Conservation (phyloP, 345 rosid genomes). For the Aquilaria malaccensis region DNA sequence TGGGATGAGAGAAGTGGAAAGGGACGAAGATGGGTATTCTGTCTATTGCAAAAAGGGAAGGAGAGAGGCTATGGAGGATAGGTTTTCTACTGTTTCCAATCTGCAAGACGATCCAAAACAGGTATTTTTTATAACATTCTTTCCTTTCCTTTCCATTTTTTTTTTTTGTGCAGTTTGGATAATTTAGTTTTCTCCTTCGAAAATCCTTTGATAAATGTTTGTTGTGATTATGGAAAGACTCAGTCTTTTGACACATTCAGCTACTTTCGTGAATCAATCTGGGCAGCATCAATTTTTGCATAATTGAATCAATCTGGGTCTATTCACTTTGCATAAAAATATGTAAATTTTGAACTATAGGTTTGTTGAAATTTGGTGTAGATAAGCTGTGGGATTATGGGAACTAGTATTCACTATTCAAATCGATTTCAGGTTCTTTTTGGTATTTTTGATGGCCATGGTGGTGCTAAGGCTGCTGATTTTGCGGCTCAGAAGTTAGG, state of each 20-base stretch:
- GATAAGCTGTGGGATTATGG: not conserved
- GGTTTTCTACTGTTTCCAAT: conserved; percentile 55
- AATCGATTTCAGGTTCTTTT: conserved; percentile 46
- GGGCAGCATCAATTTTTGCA: not conserved
- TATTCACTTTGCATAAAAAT: not conserved
- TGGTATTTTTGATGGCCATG: conserved; percentile 91
- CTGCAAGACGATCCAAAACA: conserved; percentile 51
- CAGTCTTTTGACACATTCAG: too few relatives aligned
- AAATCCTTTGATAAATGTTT: not conserved
- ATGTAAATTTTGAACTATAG: not conserved
- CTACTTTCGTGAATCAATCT: too few relatives aligned
- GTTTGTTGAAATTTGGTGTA: not conserved
- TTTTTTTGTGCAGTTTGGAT: not conserved
- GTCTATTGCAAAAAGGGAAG: conserved; percentile 88
- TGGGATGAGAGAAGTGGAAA: conserved; percentile 40
- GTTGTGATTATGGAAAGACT: not conserved
- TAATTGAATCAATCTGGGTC: not conserved
- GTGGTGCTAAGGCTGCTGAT: conserved; percentile 76
- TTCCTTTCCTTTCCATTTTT: conserved; percentile 1
- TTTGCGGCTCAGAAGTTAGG: conserved; percentile 63
- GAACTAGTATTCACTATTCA: not conserved
- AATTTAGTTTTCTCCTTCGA: not conserved
- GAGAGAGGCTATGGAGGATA: conserved; percentile 89
- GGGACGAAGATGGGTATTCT: conserved; percentile 49
- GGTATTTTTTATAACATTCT: conserved; percentile 26